Evolutionary conservation across 2,329 filamentous ascomycete species (phyloP), one percentile per base, ranked within the genome.

Genomic region (Pseudogymnoascus sp.): DNA sequence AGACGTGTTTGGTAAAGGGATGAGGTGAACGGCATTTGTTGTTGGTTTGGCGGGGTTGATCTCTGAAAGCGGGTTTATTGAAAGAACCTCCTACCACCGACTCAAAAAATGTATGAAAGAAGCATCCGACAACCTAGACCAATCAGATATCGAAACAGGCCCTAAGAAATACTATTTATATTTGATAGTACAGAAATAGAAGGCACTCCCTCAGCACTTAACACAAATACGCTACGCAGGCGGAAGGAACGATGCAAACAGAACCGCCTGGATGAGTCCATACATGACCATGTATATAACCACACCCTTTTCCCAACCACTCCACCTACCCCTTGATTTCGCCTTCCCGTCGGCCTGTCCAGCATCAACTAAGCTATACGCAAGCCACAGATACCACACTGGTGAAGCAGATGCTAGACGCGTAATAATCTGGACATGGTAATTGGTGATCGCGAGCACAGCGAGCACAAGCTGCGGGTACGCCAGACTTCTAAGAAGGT

Each of bases 341-440:
- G 9, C 35, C 59, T 40, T 60, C 11, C 50, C 29, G 5, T 19
- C 50, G 13, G 13, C 37, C 17, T 62, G 62, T 21, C 66, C 6
- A 67, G 72, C 26, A 72, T 72, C 9, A 70, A 68, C 23, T 76
- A 72, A 53, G 74, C 68, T 6, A 84, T 69, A 35, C 0, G 89
- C 90, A 40, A 96, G 73, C 80, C 88, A 91, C 80, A 89, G 88
- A 73, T 96, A 95, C 91, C 92, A 97, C 17, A 95, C 76, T 1
- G 92, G 90, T 74, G 93, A 96, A 0, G 88, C 93, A 0, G 93
- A 96, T 1, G 91, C 88, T 15, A 99, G 82, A 23, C 95, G 85
- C 50, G 89, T 96, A 70, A 97, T 88, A 68, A 99, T 96, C 75
- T 99, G 95, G 26, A 97, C 89, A 72, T 99, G 95, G 72, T 96